phyloP scores from a whole-genome alignment of 352 stramenopile genomes.

The Phytophthora pseudosyringae region DNA sequence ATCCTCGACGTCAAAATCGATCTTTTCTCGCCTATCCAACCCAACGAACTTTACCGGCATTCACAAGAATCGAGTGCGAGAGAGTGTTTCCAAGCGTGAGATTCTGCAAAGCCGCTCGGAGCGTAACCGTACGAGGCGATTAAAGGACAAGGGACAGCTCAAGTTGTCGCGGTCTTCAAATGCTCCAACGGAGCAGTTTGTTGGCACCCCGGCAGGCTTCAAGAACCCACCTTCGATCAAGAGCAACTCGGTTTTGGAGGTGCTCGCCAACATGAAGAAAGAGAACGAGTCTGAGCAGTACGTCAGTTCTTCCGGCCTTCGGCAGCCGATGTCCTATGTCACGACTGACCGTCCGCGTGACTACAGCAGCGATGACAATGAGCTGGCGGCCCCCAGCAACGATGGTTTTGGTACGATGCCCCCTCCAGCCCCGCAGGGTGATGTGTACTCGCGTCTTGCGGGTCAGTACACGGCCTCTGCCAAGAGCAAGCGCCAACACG shows the following conservation, averaged over 20 bases:
- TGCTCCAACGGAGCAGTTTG: slow-evolving; percentile 65
- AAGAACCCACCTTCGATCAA: slow-evolving; percentile 67
- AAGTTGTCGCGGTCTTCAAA: slow-evolving; percentile 48
- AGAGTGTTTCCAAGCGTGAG: slow-evolving; percentile 84
- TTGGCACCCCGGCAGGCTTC: slow-evolving; percentile 44
- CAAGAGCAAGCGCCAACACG: slow-evolving; percentile 79
- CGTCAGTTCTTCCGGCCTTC: slow-evolving; percentile 45
- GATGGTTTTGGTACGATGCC: slow-evolving; percentile 39
- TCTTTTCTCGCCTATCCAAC: slow-evolving; percentile 88
- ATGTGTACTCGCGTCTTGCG: slow-evolving; percentile 85
- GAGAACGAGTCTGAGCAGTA: slow-evolving; percentile 77
- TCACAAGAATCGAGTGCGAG: slow-evolving; percentile 85
- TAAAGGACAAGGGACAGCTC: slow-evolving; percentile 70
- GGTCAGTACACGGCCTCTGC: slow-evolving; percentile 85
- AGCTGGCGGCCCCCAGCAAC: slow-evolving; percentile 9
- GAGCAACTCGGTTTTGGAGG: slow-evolving; percentile 75
- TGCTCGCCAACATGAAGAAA: slow-evolving; percentile 84
- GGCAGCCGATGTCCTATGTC: slow-evolving; percentile 56
- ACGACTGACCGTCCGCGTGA: slow-evolving; percentile 43
- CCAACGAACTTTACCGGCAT: slow-evolving; percentile 90
- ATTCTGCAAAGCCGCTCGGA: slow-evolving; percentile 78
- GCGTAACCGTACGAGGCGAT: slow-evolving; percentile 70
- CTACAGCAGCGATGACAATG: slow-evolving; percentile 45
- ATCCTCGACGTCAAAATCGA: slow-evolving; percentile 58
- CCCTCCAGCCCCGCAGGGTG: slow-evolving; percentile 60